These are phyloP conservation scores for Pleurotus giganteus DNA, from an alignment of 768 basidiomycete species.

Conservation along the genomic window DNA sequence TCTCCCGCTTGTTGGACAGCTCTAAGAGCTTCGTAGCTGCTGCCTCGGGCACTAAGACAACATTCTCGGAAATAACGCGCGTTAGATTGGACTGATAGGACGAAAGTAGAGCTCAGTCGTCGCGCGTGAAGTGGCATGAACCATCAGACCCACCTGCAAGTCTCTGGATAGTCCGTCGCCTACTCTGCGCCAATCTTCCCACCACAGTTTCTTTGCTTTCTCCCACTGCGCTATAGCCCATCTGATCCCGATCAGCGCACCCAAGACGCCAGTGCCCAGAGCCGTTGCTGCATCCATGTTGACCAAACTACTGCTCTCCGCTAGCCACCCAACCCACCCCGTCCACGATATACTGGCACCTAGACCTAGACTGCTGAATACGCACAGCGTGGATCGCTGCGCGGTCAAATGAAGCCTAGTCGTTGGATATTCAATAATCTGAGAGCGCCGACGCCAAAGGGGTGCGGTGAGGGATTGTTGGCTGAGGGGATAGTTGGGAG, in stretches of 20 bases:
- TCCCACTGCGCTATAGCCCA: constrained; percentile 73
- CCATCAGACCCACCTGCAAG: constrained; percentile 44
- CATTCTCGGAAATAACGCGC: constrained; percentile 47
- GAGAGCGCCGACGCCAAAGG: constrained; percentile 46
- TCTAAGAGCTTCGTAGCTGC: constrained; percentile 46
- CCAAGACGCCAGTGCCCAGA: constrained; percentile 55
- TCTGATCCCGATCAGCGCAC: constrained; percentile 46
- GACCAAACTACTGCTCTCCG: constrained; percentile 33
- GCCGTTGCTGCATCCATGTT: constrained; percentile 56
- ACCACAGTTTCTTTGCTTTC: constrained; percentile 62
- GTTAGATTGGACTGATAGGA: constrained; percentile 42
- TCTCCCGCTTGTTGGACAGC: constrained; percentile 36
- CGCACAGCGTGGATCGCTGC: constrained; percentile 53
- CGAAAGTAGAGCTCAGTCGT: neutral
- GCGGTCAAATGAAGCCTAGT: constrained; percentile 61
- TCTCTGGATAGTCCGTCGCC: constrained; percentile 64
- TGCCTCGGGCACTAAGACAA: constrained; percentile 47
- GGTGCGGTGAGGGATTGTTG: constrained; percentile 48
- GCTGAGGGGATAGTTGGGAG: constrained; percentile 44
- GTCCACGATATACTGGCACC: constrained; percentile 59
- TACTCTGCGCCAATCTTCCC: constrained; percentile 63
- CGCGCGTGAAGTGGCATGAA: neutral
- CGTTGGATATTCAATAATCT: constrained; percentile 56
- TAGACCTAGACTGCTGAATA: constrained; percentile 43
- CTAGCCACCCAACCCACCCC: constrained; percentile 54